Conservation (phyloP, 176 grass and related monocot species). For the Aegilops speltoides region DNA sequence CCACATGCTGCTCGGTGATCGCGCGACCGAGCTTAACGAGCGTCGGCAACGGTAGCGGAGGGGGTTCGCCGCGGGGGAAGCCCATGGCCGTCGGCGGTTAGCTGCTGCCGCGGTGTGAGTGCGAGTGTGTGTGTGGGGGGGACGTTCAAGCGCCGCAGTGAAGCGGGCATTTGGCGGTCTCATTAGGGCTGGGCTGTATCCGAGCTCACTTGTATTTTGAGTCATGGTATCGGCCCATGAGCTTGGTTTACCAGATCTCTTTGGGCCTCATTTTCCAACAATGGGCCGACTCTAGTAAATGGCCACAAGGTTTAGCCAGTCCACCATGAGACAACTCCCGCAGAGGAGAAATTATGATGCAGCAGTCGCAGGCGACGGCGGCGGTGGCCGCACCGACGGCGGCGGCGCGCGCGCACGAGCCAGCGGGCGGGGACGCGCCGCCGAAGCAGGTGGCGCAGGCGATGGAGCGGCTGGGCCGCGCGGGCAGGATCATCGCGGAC, state of each 20-base stretch:
- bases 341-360: conserved; percentile 17
- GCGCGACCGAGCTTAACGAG: conserved; percentile 31
- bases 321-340: neutral
- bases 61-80: conserved; percentile 7
- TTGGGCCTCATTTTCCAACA: neutral
- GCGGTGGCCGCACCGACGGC: neutral
- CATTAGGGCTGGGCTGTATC: neutral
- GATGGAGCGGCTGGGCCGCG: conserved; percentile 80
- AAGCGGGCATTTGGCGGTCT: neutral
- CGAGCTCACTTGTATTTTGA: neutral
- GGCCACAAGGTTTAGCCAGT: neutral
- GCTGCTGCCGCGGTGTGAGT: neutral
- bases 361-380: conserved; percentile 35
- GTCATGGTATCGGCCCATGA: neutral
- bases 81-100: conserved; percentile 10
- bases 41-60: neutral
- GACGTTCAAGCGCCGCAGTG: neutral
- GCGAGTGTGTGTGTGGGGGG: neutral
- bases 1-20: conserved; percentile 20
- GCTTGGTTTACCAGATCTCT: neutral
- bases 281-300: neutral
- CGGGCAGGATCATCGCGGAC: conserved; percentile 80
- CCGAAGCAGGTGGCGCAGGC: conserved; percentile 97
- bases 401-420: neutral
- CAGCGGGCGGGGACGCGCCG: conserved; percentile 55